Evolutionary conservation across 192 early-diverging fungal genomes (phyloP), one percentile per base, ranked within the genome.

Genomic region (Coemansia sp.): DNA sequence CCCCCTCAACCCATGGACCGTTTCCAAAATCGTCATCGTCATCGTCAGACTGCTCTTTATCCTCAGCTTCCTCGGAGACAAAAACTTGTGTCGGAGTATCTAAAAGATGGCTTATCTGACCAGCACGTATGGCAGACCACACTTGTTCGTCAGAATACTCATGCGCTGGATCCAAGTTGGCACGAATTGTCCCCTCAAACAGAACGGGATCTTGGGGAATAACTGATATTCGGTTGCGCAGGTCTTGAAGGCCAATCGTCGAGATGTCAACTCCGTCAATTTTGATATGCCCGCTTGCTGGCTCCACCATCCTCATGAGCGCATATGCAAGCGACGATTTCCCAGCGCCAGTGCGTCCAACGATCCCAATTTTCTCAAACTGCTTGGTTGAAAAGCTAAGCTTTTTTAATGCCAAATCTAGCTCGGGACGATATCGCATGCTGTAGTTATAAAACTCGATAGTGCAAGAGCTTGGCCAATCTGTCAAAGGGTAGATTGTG

Each of bases 131-230:
- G 0, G 89, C 88, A 30, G 88, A 39, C 58, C 89, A 80, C 53
- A 80, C 70, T 52, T 90, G 86, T 44, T 81, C 80, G 55, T 95
- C 93, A n/a, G 48, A 65, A 61, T 86, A 83, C 55, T 84, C 81
- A n/a, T 71, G 66, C 47, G 87, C 83, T 12, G 90, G 91, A 62
- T 95, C 91, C 27, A 95, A 57, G 66, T 93, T 93, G 27, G 83
- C 82, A 8, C 90, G 74, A 14, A 92, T 53, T 27, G 55, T 60
- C 4, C 44, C 59, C 17, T 43, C 30, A 27, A 66, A 71, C 22
- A 75, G 13, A 15, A 25, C 62, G 12, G 84, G 72, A 9, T 87
- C 84, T 64, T 92, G 89, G 23, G 91, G 89, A 54, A 92, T 87
- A 45, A 91, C 87, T 10, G 63, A 40, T 89, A 23, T 87, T 68